These are phyloP conservation scores for Talaromyces sp. DNA, from an alignment of 2,329 filamentous ascomycete genomes.

Conservation along the genomic window DNA sequence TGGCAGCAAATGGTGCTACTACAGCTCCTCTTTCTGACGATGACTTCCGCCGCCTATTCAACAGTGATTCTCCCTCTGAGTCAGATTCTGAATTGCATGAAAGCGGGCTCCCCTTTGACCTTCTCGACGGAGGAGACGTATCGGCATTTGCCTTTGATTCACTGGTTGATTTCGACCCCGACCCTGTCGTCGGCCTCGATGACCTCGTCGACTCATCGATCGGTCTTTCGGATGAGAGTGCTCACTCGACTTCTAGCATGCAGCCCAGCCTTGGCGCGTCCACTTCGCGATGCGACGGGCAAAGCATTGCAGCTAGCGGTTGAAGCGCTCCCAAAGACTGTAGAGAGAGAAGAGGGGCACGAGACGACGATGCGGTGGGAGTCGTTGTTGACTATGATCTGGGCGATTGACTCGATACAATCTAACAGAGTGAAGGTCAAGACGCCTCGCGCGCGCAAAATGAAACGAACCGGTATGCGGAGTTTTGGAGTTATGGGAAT, in stretches of 20 bases:
- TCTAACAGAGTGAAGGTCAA: conserved; percentile 32
- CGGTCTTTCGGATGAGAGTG: conserved; percentile 49
- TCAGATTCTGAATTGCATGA: conserved; percentile 74
- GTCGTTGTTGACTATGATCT: conserved; percentile 46
- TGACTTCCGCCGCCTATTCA: conserved; percentile 59
- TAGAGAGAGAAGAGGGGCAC: conserved; percentile 29
- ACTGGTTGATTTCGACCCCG: conserved; percentile 54
- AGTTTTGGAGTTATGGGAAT: conserved; percentile 37
- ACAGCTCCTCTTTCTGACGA: conserved; percentile 64
- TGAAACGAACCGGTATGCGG: conserved; percentile 34
- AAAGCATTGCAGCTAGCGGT: conserved; percentile 51
- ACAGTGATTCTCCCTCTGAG: conserved; percentile 65
- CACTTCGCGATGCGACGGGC: conserved; percentile 53
- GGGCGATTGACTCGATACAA: conserved; percentile 44
- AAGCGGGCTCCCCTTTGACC: conserved; percentile 70
- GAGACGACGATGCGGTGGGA: conserved; percentile 39
- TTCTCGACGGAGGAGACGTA: conserved; percentile 52
- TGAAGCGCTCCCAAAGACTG: conserved; percentile 37
- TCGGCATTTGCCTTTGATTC: conserved; percentile 52
- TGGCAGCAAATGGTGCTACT: conserved; percentile 56
- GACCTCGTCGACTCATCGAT: conserved; percentile 43
- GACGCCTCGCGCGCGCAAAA: conserved; percentile 30
- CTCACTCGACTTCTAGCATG: conserved; percentile 50
- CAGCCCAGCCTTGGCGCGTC: conserved; percentile 54
- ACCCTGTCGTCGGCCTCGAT: conserved; percentile 43